Base-by-base conservation (phyloP, 202 grass and related monocot species). In the Zoysia matrella region DNA sequence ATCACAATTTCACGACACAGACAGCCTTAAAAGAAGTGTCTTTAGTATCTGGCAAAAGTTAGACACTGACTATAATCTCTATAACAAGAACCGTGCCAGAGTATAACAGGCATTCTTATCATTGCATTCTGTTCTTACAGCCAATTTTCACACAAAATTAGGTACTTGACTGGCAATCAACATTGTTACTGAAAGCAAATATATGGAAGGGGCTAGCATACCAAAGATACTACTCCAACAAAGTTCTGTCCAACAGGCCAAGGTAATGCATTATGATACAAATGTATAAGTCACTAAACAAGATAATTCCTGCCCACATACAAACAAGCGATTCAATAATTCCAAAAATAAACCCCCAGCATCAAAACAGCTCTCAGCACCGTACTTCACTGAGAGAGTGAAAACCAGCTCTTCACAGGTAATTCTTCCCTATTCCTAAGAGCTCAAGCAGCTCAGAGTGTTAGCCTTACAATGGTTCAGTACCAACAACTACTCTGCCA, bases 251-350 rank as follows among this genome's bases (percentile, higher is more conserved):
- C 74, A 82, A 70, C 15, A 52, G 63, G 79, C 47, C 60, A 69
- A 74, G 14, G 78, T 62, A 86, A 36, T 39, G 74, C 77, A 30
- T 70, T 90, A 90, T 85, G 41, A 85, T 90, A 90, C 69, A 90
- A 41, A 83, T 68, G 36, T 75, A 90, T 49, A 83, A 70, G 51
- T 86, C 64, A 74, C 80, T 86, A 86, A 79, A 78, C 61, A 89
- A 56, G 47, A 78, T 15, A 79, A 79, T 51, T 53, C 49, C 79
- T 75, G 55, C 12, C 22, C 42, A 73, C 62, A 68, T 75, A 79
- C 43, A 79, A n/a, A 79, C 48, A 79, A 15, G 16, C 51, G 60
- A 83, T 68, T 68, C 62, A 69, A 74, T 61, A 45, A 47, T 64
- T 90, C 74, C 88, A 36, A 83, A 83, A 79, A 58, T 42, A 15